Evolutionary conservation across 2,329 filamentous ascomycete genomes (phyloP), one percentile per base, ranked within the genome.

Genomic region (Fusarium sp.): DNA sequence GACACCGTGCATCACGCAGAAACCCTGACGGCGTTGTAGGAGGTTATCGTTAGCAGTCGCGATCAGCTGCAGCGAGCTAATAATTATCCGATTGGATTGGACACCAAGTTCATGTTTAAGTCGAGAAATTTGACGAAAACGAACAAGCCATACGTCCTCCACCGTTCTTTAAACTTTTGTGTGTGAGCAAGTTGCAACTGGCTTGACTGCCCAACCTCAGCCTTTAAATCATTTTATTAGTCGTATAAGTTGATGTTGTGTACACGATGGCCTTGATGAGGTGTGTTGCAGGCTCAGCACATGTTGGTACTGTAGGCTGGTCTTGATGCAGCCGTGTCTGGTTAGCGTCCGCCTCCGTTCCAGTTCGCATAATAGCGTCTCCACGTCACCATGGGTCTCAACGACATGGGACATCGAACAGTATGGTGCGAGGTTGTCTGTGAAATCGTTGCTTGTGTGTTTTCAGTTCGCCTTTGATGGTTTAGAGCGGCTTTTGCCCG

Each of bases 401-500:
- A 54, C 46, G 38, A 23, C 23, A 36, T 31, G 38, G 19, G 17
- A 41, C 29, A 25, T 31, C 27, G 29, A 35, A 48, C 15, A 6
- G 36, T 3, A 31, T n/a, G 21, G 36, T 3, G 25, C 13, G 21
- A 56, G 23, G 13, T 49, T 39, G 19, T 17, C 19, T 15, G 13
- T 9, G 13, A 31, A 39, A 31, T 25, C 19, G 17, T 39, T 42
- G 10, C 32, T 23, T 41, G 19, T 10, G 27, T 29, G 5, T 41
- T 15, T 42, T 19, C 33, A 29, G 67, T 58, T 58, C 17, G 33
- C 27, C n/a, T 19, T 27, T 19, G 38, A 27, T 21, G 43, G 36
- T 42, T 45, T 57, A 64, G 32, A 58, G 45, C 31, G 83, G 81
- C 69, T 80, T 84, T 70, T 85, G 83, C 14, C 78, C 83, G 63